These are phyloP conservation scores for Dendrobium nobile DNA, from an alignment of 106 monocot genomes.

Conservation along the genomic window DNA sequence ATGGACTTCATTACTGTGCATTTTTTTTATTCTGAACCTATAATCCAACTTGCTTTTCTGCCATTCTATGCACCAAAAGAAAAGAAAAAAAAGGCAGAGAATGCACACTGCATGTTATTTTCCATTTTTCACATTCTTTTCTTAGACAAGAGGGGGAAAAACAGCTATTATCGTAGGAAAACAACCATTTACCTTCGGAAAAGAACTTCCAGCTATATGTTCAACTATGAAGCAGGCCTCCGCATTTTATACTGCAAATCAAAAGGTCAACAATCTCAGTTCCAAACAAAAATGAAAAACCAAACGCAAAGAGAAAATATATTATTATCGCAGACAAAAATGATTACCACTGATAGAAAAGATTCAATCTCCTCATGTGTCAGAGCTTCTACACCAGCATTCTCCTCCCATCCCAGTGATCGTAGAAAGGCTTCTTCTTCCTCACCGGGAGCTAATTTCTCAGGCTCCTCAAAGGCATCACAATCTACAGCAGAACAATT, in stretches of 20 bases:
- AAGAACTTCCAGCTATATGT: neutral
- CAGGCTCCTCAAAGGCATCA: slow-evolving; percentile 14
- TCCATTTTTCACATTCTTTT: slow-evolving; percentile 1
- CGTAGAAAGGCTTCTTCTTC: slow-evolving; percentile 32
- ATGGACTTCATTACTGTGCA: no score
- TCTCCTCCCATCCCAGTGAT: slow-evolving; percentile 25
- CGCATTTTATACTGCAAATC: slow-evolving; percentile 1
- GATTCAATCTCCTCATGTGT: slow-evolving; percentile 25
- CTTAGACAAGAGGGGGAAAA: neutral
- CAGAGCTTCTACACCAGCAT: slow-evolving; percentile 18
- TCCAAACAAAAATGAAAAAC: neutral
- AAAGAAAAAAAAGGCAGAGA: neutral
- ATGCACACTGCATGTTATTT: neutral
- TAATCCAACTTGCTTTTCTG: no score
- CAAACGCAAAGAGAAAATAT: neutral
- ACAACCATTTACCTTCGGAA: neutral
- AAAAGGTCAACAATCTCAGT: neutral
- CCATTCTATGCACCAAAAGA: neutral
- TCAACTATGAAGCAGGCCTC: neutral
- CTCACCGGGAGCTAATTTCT: slow-evolving; percentile 7
- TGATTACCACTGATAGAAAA: slow-evolving; percentile 20
- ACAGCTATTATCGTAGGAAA: neutral
- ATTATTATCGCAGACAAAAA: neutral
- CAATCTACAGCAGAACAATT: neutral
- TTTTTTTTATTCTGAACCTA: no score